Percentiles rank a stretch among this genome's conserved stretches.
Evolutionary conservation across 2,329 filamentous ascomycete genomes (phyloP).

Genomic region (Grosmannia huntii): DNA sequence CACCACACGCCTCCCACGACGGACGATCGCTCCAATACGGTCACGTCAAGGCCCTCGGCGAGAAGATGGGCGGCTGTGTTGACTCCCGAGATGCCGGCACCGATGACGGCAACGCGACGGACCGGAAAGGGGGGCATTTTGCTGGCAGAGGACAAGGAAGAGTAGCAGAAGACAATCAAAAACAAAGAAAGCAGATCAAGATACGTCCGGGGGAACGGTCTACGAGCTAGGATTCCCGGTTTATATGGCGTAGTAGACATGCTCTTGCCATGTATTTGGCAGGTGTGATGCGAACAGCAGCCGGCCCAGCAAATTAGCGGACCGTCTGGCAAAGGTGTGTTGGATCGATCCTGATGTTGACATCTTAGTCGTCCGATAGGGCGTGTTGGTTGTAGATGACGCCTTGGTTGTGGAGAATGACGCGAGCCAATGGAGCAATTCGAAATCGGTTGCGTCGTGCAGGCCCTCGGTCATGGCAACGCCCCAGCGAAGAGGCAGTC

Average conservation of each 20-base stretch:
- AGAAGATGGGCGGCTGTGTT: conserved; percentile 24
- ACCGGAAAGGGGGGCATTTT: not conserved
- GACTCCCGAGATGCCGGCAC: conserved; percentile 28
- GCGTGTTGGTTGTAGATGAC: conserved; percentile 1
- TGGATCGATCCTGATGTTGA: too few species aligned
- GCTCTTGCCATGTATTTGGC: not conserved
- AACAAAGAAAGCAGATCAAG: not conserved
- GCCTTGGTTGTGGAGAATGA: conserved; percentile 5
- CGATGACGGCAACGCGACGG: conserved; percentile 23
- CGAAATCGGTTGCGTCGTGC: not conserved
- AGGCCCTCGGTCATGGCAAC: not conserved
- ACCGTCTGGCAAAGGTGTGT: not conserved
- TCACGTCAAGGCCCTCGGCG: conserved; percentile 21
- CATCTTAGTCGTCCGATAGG: not conserved
- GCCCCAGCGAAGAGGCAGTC: not conserved
- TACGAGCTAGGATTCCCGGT: not conserved
- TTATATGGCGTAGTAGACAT: not conserved
- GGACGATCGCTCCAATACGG: conserved; percentile 24
- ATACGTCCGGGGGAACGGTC: not conserved
- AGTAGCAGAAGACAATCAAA: not conserved
- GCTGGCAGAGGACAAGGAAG: not conserved
- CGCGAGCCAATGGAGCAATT: not conserved
- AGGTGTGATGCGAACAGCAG: not conserved
- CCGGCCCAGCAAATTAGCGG: not conserved
- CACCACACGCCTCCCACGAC: conserved; percentile 25